Base-by-base conservation (phyloP, 371 early-diverging fungal species). In the Lichtheimia ramosa region DNA sequence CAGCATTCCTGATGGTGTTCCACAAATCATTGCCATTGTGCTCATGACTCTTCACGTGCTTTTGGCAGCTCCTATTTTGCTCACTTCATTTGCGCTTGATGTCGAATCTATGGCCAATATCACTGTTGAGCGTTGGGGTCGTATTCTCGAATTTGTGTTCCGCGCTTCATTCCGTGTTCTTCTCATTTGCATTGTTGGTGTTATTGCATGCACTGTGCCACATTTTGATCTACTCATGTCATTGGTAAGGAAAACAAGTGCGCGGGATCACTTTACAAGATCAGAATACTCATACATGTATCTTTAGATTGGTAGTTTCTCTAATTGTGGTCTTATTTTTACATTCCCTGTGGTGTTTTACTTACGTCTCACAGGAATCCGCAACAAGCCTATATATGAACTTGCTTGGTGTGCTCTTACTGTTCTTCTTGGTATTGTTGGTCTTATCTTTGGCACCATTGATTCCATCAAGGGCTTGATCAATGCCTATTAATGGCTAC, bases 341-440 rank as follows among this genome's bases (percentile, higher is more conserved):
- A 86, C 94, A 13, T 83, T 94, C 63, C 96, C 96, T 2, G 80
- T 92, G 15, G 61, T 88, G 7, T 92, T 87, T 65, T 90, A 93
- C 68, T 66, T 89, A 28, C 83, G 85, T 56, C 69, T 95, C 10
- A 92, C 83, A 71, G 88, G 89, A 14, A 65, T 84, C 64, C 62
- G 75, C n/a, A 77, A 68, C 41, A 83, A 91, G 20, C 65, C 82
- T 7, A 55, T 72, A 24, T 56, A 66, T 25, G 89, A 90, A 62
- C 75, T 87, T 43, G 62, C 70, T 7, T 76, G 84, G 75, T 85
- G 84, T 59, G 58, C 57, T 18, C 60, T 86, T 14, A 82, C 89
- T 49, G 61, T 89, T 24, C 3, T 82, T 18, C 59, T 92, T 8
- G 93, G 92, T 25, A 59, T 89, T 16, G 76, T 85, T 63, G 92